These are phyloP conservation scores for Fusarium annulatum DNA, from an alignment of 2,329 filamentous ascomycete species.

Conservation along the genomic window DNA sequence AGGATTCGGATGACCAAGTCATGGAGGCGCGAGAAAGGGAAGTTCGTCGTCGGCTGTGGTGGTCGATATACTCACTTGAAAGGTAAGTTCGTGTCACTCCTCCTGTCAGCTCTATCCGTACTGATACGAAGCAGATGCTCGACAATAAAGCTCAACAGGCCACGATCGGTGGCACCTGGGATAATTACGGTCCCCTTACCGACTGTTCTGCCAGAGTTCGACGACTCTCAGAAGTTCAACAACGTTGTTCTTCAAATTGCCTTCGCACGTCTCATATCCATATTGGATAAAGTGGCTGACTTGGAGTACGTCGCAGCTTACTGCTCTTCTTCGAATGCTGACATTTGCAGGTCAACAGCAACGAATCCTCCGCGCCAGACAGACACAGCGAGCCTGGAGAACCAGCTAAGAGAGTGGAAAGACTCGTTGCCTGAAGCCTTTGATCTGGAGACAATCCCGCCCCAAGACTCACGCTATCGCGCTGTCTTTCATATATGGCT, in stretches of 20 bases:
- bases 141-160: background rate
- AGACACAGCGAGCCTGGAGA: background rate
- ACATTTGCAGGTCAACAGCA: background rate
- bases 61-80: background rate
- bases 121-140: background rate
- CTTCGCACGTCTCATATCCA: background rate
- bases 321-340: accelerated
- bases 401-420: background rate
- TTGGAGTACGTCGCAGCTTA: background rate
- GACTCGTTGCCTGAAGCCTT: background rate
- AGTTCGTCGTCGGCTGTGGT: background rate
- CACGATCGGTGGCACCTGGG: background rate
- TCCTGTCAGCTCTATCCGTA: accelerated
- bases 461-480: background rate
- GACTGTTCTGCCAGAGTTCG: background rate
- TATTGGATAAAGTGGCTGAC: background rate
- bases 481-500: constrained; percentile 1
- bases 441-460: background rate
- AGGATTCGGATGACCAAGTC: background rate
- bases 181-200: background rate
- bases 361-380: background rate
- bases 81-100: background rate
- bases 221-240: background rate
- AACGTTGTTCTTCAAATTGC: background rate
- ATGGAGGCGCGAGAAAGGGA: background rate